These are phyloP conservation scores for Adiantum capillusveneris DNA, from an alignment of 75 land plant species.

Conservation along the genomic window DNA sequence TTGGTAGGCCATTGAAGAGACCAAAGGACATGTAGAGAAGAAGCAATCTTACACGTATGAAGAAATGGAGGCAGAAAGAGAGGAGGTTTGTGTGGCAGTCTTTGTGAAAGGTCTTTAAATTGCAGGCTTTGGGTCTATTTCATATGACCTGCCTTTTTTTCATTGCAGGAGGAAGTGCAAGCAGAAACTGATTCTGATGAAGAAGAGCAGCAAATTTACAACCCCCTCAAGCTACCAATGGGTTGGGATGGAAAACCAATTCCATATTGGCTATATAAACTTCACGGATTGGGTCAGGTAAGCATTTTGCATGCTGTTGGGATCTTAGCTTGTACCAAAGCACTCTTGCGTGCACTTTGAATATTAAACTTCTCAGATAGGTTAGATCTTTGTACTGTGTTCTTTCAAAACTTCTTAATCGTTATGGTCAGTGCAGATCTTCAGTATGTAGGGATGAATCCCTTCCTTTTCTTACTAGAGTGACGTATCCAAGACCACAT, in stretches of 20 bases:
- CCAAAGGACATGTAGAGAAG: conserved; percentile 90
- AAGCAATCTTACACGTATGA: conserved; percentile 98
- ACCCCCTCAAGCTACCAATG: conserved; percentile 97
- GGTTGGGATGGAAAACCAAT: conserved; percentile 99
- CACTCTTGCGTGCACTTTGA: not conserved
- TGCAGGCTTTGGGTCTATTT: no score
- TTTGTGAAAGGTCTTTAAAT: no score
- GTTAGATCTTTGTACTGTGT: no score
- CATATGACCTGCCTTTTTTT: no score
- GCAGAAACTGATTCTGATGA: conserved; percentile 96
- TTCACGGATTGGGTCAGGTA: conserved; percentile 99
- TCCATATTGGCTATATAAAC: conserved; percentile 98
- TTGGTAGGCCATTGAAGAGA: conserved; percentile 66
- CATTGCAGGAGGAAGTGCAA: conserved; percentile 78
- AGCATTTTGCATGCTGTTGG: not conserved
- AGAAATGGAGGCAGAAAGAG: conserved; percentile 98
- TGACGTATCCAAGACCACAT: no score
- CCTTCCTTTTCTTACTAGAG: no score
- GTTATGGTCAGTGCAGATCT: no score
- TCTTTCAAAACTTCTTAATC: no score
- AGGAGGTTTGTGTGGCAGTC: conserved; percentile 82
- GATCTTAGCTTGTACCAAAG: not conserved
- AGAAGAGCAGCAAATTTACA: conserved; percentile 94
- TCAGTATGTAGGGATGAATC: no score
- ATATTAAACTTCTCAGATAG: no score